Conservation (phyloP, 1,284 basidiomycete species). For the Ceratobasidium sp. region DNA sequence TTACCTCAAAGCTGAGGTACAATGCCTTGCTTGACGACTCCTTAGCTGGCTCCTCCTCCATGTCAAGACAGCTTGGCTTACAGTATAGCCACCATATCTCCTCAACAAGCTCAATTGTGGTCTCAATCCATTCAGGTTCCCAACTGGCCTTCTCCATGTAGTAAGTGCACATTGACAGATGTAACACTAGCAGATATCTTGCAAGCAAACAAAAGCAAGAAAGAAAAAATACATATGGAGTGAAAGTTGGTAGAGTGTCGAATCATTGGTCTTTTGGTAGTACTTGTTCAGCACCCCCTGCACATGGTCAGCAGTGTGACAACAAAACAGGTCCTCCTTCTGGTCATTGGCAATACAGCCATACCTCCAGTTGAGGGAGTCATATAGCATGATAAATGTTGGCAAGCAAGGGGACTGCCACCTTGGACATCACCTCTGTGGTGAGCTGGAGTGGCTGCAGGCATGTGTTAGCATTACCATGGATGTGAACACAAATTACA, state of each 20-base stretch:
- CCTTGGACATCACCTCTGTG: background rate
- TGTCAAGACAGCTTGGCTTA: too few species aligned
- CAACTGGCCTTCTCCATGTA: background rate
- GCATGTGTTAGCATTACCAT: background rate
- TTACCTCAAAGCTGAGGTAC: too few species aligned
- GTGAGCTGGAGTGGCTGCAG: background rate
- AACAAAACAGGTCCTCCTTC: too few species aligned
- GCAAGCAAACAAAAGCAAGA: too few species aligned
- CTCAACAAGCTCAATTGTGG: too few species aligned
- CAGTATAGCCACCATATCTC: too few species aligned
- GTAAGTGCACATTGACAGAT: slow-evolving; percentile 3
- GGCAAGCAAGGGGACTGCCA: background rate
- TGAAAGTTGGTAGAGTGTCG: background rate
- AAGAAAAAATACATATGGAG: too few species aligned
- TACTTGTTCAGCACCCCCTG: slow-evolving; percentile 1
- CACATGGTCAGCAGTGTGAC: background rate
- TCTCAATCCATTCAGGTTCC: slow-evolving; percentile 12
- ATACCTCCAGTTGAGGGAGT: background rate
- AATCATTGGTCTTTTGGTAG: background rate
- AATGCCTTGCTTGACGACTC: background rate
- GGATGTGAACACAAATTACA: background rate
- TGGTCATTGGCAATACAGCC: too few species aligned
- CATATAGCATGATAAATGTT: background rate
- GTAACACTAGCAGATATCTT: slow-evolving; percentile 13
- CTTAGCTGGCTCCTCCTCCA: background rate